phyloP scores from a whole-genome alignment of 1,284 basidiomycete genomes.

The Acaromyces ingoldii region DNA sequence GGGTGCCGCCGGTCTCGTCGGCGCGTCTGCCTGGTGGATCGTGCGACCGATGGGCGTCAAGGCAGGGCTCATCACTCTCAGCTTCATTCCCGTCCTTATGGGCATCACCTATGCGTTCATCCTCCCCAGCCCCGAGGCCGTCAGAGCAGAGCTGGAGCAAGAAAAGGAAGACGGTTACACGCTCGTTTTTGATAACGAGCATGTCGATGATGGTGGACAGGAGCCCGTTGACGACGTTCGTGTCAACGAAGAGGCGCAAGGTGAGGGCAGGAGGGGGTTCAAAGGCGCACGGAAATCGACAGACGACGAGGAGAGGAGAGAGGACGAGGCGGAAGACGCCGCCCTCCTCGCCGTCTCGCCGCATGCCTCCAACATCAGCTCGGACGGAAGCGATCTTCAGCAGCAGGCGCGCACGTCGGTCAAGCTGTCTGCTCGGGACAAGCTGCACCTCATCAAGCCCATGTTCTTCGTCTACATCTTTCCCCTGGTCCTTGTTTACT shows the following conservation, averaged over 20 bases:
- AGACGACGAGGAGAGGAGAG: neutral
- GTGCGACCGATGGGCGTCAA: conserved; percentile 78
- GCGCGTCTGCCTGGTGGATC: conserved; percentile 92
- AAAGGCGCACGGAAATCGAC: neutral
- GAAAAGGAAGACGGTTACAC: conserved; percentile 5
- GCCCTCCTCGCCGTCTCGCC: neutral
- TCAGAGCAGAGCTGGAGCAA: neutral
- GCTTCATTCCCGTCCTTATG: conserved; percentile 38
- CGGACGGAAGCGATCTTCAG: neutral
- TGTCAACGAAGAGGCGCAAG: neutral
- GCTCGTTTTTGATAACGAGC: too few species aligned
- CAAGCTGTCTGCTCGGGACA: conserved; percentile 31
- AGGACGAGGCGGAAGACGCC: neutral
- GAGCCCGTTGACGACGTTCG: neutral
- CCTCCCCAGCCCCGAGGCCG: conserved; percentile 18
- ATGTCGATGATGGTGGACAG: neutral
- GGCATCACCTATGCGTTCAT: conserved; percentile 28
- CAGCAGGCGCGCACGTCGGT: conserved; percentile 1
- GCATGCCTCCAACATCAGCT: neutral
- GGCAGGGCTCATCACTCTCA: conserved; percentile 63
- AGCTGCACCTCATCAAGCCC: conserved; percentile 39
- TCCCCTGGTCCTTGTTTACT: conserved; percentile 46
- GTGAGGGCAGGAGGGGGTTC: neutral
- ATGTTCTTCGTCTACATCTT: conserved; percentile 45
- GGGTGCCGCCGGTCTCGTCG: conserved; percentile 85